phyloP scores from a whole-genome alignment of 352 stramenopile genomes.

The Saprolegnia diclina region DNA sequence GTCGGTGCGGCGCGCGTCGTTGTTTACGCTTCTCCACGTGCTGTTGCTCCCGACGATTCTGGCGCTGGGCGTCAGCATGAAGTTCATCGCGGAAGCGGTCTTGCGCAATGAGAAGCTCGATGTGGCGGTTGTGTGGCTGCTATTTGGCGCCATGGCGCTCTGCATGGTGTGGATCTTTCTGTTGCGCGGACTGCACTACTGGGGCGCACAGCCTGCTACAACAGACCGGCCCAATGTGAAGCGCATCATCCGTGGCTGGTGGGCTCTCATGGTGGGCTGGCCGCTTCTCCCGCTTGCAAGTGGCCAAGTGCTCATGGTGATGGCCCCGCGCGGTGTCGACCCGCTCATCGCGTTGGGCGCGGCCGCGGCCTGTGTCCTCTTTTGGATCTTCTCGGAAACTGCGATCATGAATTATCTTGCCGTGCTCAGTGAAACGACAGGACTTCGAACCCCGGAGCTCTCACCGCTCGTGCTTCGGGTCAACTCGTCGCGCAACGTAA shows the following conservation, averaged over 20 bases:
- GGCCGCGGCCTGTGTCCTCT: not conserved
- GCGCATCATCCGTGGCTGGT: slow-evolving; percentile 15
- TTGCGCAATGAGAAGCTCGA: not conserved
- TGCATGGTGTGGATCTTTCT: slow-evolving; percentile 12
- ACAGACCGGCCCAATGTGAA: not conserved
- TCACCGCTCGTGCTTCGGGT: not conserved
- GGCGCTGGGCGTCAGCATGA: slow-evolving; percentile 19
- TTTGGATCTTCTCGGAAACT: slow-evolving; percentile 18
- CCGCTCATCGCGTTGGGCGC: not conserved
- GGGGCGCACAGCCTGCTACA: not conserved
- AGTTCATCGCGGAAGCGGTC: slow-evolving; percentile 20
- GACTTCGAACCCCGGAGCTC: not conserved
- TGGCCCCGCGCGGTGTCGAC: not conserved
- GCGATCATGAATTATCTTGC: slow-evolving; percentile 8
- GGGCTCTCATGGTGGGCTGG: slow-evolving; percentile 6
- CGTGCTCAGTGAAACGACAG: not conserved
- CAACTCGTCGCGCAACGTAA: not conserved
- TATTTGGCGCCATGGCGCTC: slow-evolving; percentile 19
- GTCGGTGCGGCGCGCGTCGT: not conserved
- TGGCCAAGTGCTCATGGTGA: not conserved
- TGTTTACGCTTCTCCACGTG: slow-evolving; percentile 1
- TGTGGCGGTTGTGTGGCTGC: not conserved
- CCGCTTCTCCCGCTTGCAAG: not conserved
- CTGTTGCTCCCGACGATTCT: not conserved
- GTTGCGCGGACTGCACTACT: slow-evolving; percentile 2